A percentile compares a stretch with the other conserved stretches of the same genome.
phyloP scores from a whole-genome alignment of 805 yeast genomes.

The Barnettozyma populi region DNA sequence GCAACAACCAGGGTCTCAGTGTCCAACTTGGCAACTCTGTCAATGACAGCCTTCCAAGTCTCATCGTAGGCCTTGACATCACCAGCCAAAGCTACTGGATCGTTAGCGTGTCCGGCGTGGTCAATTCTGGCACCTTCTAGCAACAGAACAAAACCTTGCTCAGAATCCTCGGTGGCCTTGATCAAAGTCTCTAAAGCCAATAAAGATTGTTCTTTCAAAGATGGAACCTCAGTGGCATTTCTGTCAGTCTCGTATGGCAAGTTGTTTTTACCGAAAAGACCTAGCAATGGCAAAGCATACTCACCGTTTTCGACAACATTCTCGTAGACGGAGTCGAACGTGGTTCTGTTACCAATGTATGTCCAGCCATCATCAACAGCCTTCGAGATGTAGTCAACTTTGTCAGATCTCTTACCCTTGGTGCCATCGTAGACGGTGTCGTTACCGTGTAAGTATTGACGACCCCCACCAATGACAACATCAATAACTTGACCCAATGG shows the following conservation, averaged over 20 bases:
- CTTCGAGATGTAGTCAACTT: constrained; percentile 56
- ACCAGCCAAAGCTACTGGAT: constrained; percentile 88
- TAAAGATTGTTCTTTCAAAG: constrained; percentile 67
- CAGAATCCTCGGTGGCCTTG: constrained; percentile 62
- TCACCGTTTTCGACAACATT: constrained; percentile 49
- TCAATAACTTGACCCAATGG: constrained; percentile 77
- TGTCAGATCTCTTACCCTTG: constrained; percentile 63
- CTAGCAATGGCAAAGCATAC: constrained; percentile 67
- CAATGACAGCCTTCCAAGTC: constrained; percentile 68
- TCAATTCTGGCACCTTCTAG: constrained; percentile 91
- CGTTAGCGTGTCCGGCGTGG: constrained; percentile 91
- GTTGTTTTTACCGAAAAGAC: constrained; percentile 64
- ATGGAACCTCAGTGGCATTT: constrained; percentile 53
- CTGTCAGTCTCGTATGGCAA: constrained; percentile 83
- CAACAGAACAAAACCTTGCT: constrained; percentile 79
- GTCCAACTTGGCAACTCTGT: constrained; percentile 60
- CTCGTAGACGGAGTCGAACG: constrained; percentile 46
- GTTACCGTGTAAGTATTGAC: constrained; percentile 70
- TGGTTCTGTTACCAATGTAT: constrained; percentile 52
- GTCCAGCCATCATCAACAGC: constrained; percentile 60
- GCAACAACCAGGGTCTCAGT: constrained; percentile 76
- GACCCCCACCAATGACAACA: constrained; percentile 85
- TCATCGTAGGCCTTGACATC: constrained; percentile 82
- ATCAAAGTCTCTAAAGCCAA: constrained; percentile 68
- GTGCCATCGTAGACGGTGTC: constrained; percentile 26